Percentiles rank a stretch among this genome's conserved stretches.
phyloP scores from a whole-genome alignment of 768 basidiomycete species.

The Sporobolomyces roseus region DNA sequence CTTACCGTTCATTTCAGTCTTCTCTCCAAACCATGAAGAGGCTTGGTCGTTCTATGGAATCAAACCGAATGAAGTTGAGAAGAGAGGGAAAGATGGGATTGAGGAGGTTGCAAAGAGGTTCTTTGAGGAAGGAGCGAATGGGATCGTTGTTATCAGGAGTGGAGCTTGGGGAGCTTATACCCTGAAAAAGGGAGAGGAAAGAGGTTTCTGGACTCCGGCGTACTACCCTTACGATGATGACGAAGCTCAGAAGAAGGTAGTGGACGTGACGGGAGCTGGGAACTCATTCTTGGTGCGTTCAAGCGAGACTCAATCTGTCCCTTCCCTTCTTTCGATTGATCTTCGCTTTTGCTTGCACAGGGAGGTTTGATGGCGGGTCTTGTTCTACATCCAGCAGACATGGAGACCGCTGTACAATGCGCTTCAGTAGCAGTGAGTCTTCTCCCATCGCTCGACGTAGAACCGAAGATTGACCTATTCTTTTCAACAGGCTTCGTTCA shows the following conservation, averaged over 20 bases:
- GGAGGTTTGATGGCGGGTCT: slow-evolving; percentile 42
- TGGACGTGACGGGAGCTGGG: slow-evolving; percentile 89
- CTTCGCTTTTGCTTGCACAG: slow-evolving; percentile 12
- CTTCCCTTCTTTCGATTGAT: background rate
- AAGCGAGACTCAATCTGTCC: too few species aligned
- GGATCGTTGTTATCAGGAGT: slow-evolving; percentile 66
- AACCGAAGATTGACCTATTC: too few species aligned
- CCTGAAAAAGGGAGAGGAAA: slow-evolving; percentile 51
- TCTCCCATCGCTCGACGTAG: too few species aligned
- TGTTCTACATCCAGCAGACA: slow-evolving; percentile 27
- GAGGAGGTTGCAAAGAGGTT: slow-evolving; percentile 39
- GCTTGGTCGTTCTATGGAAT: slow-evolving; percentile 62
- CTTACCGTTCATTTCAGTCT: slow-evolving; percentile 60
- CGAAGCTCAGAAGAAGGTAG: slow-evolving; percentile 52
- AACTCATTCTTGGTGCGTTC: slow-evolving; percentile 75
- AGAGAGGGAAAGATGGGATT: slow-evolving; percentile 50
- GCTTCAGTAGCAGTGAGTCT: slow-evolving; percentile 60
- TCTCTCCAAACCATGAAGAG: slow-evolving; percentile 88
- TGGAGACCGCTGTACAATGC: slow-evolving; percentile 61
- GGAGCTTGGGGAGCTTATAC: slow-evolving; percentile 70
- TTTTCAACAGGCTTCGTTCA: slow-evolving; percentile 63
- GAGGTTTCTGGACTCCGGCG: slow-evolving; percentile 65
- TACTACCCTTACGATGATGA: slow-evolving; percentile 58
- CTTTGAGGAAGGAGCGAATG: slow-evolving; percentile 32
- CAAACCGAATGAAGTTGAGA: slow-evolving; percentile 55